Evolutionary conservation across 306 rosid genomes (phyloP).

Genomic region (Adenanthera pavonina): DNA sequence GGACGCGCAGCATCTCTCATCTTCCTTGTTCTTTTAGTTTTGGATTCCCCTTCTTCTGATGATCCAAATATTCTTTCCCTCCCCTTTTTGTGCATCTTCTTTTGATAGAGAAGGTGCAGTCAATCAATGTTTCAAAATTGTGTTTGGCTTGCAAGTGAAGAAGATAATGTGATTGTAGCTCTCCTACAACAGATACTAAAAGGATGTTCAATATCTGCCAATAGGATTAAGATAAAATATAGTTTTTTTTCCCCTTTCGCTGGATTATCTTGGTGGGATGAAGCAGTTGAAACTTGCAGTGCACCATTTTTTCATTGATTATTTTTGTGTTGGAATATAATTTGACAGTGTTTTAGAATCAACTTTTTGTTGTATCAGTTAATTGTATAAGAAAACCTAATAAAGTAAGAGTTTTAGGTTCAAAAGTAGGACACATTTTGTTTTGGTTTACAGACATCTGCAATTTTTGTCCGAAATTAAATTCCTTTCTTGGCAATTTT

Average conservation of each 20-base stretch:
- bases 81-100: slow-evolving; percentile 50
- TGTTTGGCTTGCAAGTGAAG: slow-evolving; percentile 84
- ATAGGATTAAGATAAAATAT: slow-evolving; percentile 81
- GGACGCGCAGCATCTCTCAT: slow-evolving; percentile 51
- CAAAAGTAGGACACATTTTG: slow-evolving; percentile 16
- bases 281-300: slow-evolving; percentile 80
- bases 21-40: not conserved
- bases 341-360: slow-evolving; percentile 53
- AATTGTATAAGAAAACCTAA: slow-evolving; percentile 28
- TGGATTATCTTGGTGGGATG: slow-evolving; percentile 69
- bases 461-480: not conserved
- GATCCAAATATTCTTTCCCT: slow-evolving; percentile 51
- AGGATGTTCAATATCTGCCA: slow-evolving; percentile 88
- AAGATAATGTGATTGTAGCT: slow-evolving; percentile 91
- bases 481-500: not conserved
- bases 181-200: slow-evolving; percentile 76
- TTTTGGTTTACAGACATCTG: not conserved
- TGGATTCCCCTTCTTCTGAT: slow-evolving; percentile 30
- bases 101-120: slow-evolving; percentile 72
- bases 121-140: slow-evolving; percentile 66
- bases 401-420: slow-evolving; percentile 44
- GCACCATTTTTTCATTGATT: slow-evolving; percentile 92
- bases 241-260: slow-evolving; percentile 49
- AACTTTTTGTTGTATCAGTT: slow-evolving; percentile 39
- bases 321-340: slow-evolving; percentile 73